Percentiles rank a stretch among this genome's conserved stretches.
Evolutionary conservation across 306 rosid species (phyloP).

Genomic region (Corylus heterophylla): DNA sequence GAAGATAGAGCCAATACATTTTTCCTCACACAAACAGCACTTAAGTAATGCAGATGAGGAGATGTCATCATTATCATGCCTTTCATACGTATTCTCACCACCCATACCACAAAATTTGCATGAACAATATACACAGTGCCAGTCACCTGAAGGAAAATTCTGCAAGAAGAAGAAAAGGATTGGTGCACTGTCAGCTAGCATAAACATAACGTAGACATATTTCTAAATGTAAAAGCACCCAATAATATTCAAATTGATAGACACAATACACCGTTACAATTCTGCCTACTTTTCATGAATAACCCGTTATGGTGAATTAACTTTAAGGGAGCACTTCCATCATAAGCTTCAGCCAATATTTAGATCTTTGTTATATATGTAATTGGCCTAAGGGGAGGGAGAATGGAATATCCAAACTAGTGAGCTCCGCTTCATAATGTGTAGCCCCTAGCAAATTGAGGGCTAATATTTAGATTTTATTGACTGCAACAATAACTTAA

Average conservation of each 20-base stretch:
- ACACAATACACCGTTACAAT: conserved; percentile 14
- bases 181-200: conserved; percentile 14
- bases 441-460: too few species aligned
- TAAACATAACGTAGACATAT: conserved; percentile 18
- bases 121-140: conserved; percentile 90
- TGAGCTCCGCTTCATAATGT: too few species aligned
- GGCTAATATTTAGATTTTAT: background rate
- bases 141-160: conserved; percentile 89
- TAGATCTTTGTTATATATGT: too few species aligned
- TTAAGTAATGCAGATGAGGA: conserved; percentile 37
- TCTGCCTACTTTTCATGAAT: conserved; percentile 22
- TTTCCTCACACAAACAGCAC: conserved; percentile 77
- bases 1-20: conserved; percentile 54
- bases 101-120: conserved; percentile 86
- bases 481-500: conserved; percentile 16
- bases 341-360: conserved; percentile 17
- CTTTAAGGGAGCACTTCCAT: conserved; percentile 15
- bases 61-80: conserved; percentile 33
- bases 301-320: background rate
- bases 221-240: conserved; percentile 9
- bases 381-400: too few species aligned
- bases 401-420: too few species aligned
- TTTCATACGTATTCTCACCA: conserved; percentile 36
- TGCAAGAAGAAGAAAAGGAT: conserved; percentile 42
- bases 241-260: conserved; percentile 24